A percentile compares a stretch with the other conserved stretches of the same genome.
Conservation (phyloP, 1,139 yeast species). For the Pichia sp. region DNA sequence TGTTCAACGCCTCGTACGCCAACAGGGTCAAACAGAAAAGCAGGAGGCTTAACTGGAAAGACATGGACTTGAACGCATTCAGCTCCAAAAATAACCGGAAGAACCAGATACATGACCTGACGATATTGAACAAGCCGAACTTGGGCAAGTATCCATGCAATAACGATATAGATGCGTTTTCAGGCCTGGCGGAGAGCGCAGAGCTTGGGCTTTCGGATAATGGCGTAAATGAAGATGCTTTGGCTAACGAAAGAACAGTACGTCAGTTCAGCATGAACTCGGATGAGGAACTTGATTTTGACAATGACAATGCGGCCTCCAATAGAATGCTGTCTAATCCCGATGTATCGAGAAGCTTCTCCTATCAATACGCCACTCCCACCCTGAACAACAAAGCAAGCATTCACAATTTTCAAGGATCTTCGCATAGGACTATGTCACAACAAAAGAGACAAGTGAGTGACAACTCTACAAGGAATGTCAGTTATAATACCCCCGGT, state of each 20-base stretch:
- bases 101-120: slow-evolving; percentile 21
- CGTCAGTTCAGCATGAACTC: slow-evolving; percentile 1
- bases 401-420: slow-evolving; percentile 15
- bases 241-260: background rate
- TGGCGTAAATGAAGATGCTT: background rate
- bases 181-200: background rate
- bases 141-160: slow-evolving; percentile 7
- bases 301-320: background rate
- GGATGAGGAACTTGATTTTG: slow-evolving; percentile 6
- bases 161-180: background rate
- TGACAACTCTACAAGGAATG: slow-evolving; percentile 6
- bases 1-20: slow-evolving; percentile 28
- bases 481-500: slow-evolving; percentile 21
- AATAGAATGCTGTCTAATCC: slow-evolving; percentile 8
- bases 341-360: slow-evolving; percentile 11
- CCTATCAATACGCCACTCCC: slow-evolving; percentile 24
- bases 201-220: background rate
- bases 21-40: slow-evolving; percentile 27
- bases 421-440: slow-evolving; percentile 10
- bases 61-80: slow-evolving; percentile 33
- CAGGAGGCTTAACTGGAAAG: slow-evolving; percentile 33
- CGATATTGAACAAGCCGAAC: slow-evolving; percentile 21
- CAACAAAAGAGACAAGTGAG: slow-evolving; percentile 18
- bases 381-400: slow-evolving; percentile 21
- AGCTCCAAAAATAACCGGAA: slow-evolving; percentile 20